Base-by-base conservation (phyloP, 2,329 filamentous ascomycete genomes). In the Sodiomyces alkalinus region DNA sequence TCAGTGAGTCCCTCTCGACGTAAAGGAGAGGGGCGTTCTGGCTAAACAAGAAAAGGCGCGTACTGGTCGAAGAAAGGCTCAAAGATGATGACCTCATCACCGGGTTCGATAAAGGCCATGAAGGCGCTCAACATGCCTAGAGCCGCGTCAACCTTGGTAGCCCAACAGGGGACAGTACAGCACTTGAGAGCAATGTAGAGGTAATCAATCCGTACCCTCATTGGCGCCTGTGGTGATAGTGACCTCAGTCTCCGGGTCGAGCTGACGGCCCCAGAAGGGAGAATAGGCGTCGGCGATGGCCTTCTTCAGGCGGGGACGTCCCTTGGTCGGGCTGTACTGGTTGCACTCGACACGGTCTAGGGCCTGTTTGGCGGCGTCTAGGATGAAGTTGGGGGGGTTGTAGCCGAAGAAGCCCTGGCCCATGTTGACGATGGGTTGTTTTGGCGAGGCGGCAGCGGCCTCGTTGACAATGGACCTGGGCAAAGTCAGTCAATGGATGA, bases 31-130 rank as follows among this genome's bases (percentile, higher is more conserved):
- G 17, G 15, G 6, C 10, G 9, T 13, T 12, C 2, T 6, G 9
- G 16, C 63, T 48, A 51, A n/a, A n/a, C n/a, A n/a, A n/a, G n/a
- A n/a, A n/a, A n/a, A n/a, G n/a, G 6, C 11, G 7, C 20, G 18
- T 20, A 81, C 74, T 98, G 90, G 55, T 98, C 90, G 50, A 96
- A 98, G 58, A 94, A 98, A 8, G 90, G 90, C 59, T 98, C 90
- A 50, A 98, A 94, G 32, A 98, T 70, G 40, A 98, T 94, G 39
- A 94, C 90, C 53, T 98, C 90, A 47, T 98, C 90, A 9, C 83
- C 90, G 1, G 72, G 68, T 54, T 98, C 90, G 33, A 98, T 74
- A 43, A 98, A 98, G 3, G 71, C 90, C 90, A 98, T 96, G 48
- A 98, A 96, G 0, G 86, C 90, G 48, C 81, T 87, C 39, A 98